Percentiles rank a stretch among this genome's conserved stretches.
These are phyloP conservation scores for Wickerhamiella kazuoi DNA, from an alignment of 805 yeast species.

Conservation along the genomic window DNA sequence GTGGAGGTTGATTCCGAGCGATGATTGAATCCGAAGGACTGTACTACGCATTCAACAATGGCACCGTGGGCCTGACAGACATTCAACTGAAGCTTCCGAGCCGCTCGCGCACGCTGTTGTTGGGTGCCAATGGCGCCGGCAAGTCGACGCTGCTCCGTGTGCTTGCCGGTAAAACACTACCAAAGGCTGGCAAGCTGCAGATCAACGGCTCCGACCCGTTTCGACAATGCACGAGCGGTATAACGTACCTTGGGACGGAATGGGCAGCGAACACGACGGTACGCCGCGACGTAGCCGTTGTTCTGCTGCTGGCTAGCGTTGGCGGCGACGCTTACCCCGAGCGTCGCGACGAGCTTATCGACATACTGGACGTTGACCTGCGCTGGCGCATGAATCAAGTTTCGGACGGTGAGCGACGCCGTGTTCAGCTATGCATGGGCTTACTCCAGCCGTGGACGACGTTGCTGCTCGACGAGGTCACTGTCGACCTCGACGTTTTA, in stretches of 20 bases:
- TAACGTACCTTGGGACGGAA: conserved; percentile 84
- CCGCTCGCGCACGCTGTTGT: conserved; percentile 56
- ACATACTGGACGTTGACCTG: conserved; percentile 68
- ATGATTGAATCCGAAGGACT: conserved; percentile 43
- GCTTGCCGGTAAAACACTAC: conserved; percentile 79
- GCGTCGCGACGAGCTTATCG: conserved; percentile 58
- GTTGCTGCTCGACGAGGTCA: conserved; percentile 82
- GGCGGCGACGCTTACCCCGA: conserved; percentile 65
- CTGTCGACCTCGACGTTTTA: conserved; percentile 88
- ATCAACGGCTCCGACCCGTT: conserved; percentile 87
- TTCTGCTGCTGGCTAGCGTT: conserved; percentile 55
- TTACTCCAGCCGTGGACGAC: conserved; percentile 78
- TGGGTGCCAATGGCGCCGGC: conserved; percentile 97
- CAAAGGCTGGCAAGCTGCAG: conserved; percentile 47
- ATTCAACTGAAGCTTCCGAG: conserved; percentile 45
- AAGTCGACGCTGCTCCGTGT: conserved; percentile 75
- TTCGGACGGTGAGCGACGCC: conserved; percentile 86
- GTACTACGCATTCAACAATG: conserved; percentile 49
- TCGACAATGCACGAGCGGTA: conserved; percentile 30
- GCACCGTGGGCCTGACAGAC: conserved; percentile 48
- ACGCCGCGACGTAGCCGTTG: conserved; percentile 78
- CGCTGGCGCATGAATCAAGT: conserved; percentile 84
- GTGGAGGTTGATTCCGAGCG: too few relatives aligned
- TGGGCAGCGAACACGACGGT: conserved; percentile 91
- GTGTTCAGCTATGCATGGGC: conserved; percentile 92